Base-by-base conservation (phyloP, 2,329 filamentous ascomycete species). In the Ceratocystis alfenasii region DNA sequence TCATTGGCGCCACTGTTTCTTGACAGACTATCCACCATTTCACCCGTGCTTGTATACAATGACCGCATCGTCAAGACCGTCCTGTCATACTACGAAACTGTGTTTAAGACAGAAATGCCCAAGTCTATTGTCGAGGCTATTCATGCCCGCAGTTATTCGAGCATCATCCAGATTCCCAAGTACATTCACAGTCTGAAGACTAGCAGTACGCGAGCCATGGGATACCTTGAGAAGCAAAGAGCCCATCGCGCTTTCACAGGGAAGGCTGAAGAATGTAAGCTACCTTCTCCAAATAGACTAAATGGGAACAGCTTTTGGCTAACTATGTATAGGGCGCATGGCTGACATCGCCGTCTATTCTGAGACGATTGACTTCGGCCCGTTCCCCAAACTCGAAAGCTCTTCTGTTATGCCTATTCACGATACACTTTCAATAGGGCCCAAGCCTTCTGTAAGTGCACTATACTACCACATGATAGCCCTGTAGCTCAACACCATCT, bases 1-100 rank as follows among this genome's bases (percentile, higher is more conserved):
- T 80, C 81, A 0, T 75, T 85, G 0, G 81, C 76, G 2, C 78
- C 81, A 0, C 73, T 83, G 1, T 82, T 82, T 67, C 79, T 81
- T 68, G 83, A 85, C 70, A 77, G 83, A 1, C 72, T 84, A 5
- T 80, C 81, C 1, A 80, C 77, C 0, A 71, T 84, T 1, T 75
- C 81, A 0, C 82, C 82, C 0, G 62, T 59, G 20, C 48, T 68
- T 10, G 75, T 74, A 0, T 69, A 77, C 55, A 77, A 79, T 53
- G 57, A 63, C 12, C 30, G 69, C 48, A 63, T 68, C 17, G 53
- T 64, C 12, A 63, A 65, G 30, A 69, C 70, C 7, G 68, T 76
- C 65, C 68, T 78, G 69, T 71, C 74, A 20, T 68, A 70, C 71
- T 59, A 75, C 77, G 3, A 70, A 82, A 22, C 74, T 0, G 79